Evolutionary conservation across 2,329 filamentous ascomycete species (phyloP), one percentile per base, ranked within the genome.

Genomic region (Aspergillus sp.): DNA sequence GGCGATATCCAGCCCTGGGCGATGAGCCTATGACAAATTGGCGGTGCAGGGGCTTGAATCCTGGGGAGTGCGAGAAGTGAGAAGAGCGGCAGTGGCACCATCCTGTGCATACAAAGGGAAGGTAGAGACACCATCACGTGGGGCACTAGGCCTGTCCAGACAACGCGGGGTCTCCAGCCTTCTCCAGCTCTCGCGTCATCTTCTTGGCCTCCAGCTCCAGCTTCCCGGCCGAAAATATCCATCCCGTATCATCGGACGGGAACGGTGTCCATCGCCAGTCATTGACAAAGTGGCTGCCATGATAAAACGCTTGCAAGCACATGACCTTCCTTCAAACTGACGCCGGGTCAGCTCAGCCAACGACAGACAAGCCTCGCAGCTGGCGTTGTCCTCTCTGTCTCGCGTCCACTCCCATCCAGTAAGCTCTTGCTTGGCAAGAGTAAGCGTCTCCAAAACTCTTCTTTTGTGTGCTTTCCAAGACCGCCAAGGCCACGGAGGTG

Each of bases 381-480:
- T 39, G 40, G 27, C 27, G 39, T 27, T 37, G 3, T 5, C 35
- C 35, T 15, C 35, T 50, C 9, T 15, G 31, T 27, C 37, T 33
- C 33, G 23, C 44, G 14, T 23, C 9, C 8, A 14, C 15, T 47
- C 44, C 43, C 24, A 27, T 31, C 54, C 47, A 56, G 46, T 56
- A 31, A 52, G 21, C 31, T 14, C 24, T 41, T 3, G 15, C 40
- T 51, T 56, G 47, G 54, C 54, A 8, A 46, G 41, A 48, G 27
- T 56, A 56, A 56, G 54, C 48, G 54, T 56, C 47, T 56, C 54
- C 54, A 52, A 52, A 51, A 56, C 6, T 41, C 48, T 52, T 52
- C 48, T 52, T 51, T 56, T 27, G 27, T 3, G 27, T 46, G 46
- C 31, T 37, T 37, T n/a, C 14, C 51, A 53, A 53, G 51, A 53